Evolutionary conservation across 495 filamentous ascomycete species (phyloP), one percentile per base, ranked within the genome.

Genomic region (Geopyxis carbonaria): DNA sequence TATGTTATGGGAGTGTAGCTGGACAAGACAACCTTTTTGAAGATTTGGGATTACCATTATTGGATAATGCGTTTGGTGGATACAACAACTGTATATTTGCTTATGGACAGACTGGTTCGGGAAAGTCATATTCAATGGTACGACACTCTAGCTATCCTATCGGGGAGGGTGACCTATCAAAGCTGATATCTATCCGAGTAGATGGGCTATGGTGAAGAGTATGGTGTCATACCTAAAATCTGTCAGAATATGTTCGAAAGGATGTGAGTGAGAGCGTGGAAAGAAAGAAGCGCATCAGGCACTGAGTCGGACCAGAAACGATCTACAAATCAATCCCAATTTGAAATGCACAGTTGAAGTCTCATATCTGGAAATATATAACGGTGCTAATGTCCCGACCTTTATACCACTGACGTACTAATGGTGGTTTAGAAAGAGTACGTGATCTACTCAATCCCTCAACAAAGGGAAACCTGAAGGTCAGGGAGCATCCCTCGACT

Each of bases 71-170:
- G 21, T 95, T 99, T 51, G 76, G 85, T 51, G 91, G 91, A 20
- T 99, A 94, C 64, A 99, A 99, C 65, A 95, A 95, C 60, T 99
- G 91, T 68, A 99, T 99, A 55, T 99, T 99, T 62, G 91, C 91
- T 3, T 99, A 99, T 56, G 91, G 91, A 28, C 91, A 99, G 62
- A 99, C 91, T 7, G 91, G 91, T 45, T 94, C 87, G 13, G 91
- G 91, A 55, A 99, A 99, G 60, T 92, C 83, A 18, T 95, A 99
- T 55, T 93, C 85, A 35, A 99, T 99, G 91, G 53, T 56, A 41
- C 32, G 51, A 34, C n/a, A 5, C 15, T 18, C 15, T 32, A 24
- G 11, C 22, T 25, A 40, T 4, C n/a, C n/a, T n/a, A n/a, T n/a
- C n/a, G n/a, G n/a, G n/a, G n/a, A 22, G 19, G 34, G 13, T 23